Evolutionary conservation across 805 yeast genomes (phyloP), one percentile per base, ranked within the genome.

Genomic region (Helenozyma baotianmanensis): DNA sequence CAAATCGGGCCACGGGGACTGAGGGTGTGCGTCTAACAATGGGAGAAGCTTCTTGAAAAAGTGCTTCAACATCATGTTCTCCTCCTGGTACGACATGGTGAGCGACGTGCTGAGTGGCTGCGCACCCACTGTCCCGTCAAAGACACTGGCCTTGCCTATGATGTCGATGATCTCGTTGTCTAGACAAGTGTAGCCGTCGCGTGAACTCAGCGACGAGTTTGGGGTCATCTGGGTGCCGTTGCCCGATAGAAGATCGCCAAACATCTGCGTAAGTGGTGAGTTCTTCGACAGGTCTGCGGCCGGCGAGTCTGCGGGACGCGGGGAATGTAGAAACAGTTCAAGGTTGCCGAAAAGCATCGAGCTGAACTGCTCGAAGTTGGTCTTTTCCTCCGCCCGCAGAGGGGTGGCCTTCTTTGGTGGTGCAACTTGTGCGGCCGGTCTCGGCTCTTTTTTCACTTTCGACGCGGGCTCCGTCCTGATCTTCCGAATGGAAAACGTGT

Each of bases 1-100:
- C 36, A 76, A 50, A 37, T 74, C 75, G 0, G 81, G 81, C 80
- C 80, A 74, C 3, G 80, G 80, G 1, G 78, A 61, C 25, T 71
- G 70, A 0, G 80, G 81, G 46, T 76, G 80, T 0, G 78, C 78
- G 53, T 76, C 81, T 21, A 75, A 50, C 25, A 75, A 45, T 1
- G 76, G 78, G 5, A 76, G 51, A 23, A 76, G 55, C 38, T 72
- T 68, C 42, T 72, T 69, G 50, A 75, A 76, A 44, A 74, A 76
- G 49, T 76, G 80, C 39, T 67, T 69, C 37, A 76, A 45, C 65
- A 76, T 70, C 61, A 64, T 67, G 36, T 72, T 73, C 40, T 76
- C 81, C 36, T 75, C 78, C 16, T 64, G 50, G 27, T 65, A 62
- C 6, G 71, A 48, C 35, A 63, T 40, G 12, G 48, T 33, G 15